These are phyloP conservation scores for Pterocarpus santalinus DNA, from an alignment of 306 rosid genomes.

Conservation along the genomic window DNA sequence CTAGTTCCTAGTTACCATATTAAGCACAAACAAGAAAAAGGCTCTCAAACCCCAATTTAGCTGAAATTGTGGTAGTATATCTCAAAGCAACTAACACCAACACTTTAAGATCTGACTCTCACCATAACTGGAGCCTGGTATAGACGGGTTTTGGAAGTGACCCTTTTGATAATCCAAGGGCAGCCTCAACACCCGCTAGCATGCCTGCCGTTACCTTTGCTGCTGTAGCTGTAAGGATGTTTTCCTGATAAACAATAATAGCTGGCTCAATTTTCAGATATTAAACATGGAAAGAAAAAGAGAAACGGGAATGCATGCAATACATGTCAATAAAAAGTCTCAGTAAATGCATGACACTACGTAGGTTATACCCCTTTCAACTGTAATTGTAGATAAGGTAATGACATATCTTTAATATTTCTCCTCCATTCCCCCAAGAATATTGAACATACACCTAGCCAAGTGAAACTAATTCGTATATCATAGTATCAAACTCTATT, in stretches of 20 bases:
- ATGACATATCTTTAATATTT: conserved; percentile 8
- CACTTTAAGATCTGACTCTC: conserved; percentile 37
- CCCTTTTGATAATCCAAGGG: conserved; percentile 78
- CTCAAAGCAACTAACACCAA: conserved; percentile 32
- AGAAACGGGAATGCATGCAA: conserved; percentile 11
- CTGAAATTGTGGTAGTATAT: conserved; percentile 24
- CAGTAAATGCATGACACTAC: neutral
- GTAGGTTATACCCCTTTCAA: conserved; percentile 28
- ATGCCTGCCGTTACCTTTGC: conserved; percentile 72
- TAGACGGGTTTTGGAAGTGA: conserved; percentile 75
- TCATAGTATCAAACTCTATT: neutral
- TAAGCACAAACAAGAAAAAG: conserved; percentile 24
- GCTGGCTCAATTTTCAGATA: conserved; percentile 28
- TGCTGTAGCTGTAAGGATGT: conserved; percentile 78
- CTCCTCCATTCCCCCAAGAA: neutral
- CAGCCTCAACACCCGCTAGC: conserved; percentile 88
- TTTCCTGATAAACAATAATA: conserved; percentile 66
- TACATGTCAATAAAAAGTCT: conserved; percentile 16
- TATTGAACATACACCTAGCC: conserved; percentile 7
- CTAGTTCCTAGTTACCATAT: neutral
- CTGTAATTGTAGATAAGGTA: neutral
- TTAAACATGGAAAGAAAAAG: neutral
- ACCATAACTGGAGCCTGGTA: conserved; percentile 87
- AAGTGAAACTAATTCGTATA: conserved; percentile 4
- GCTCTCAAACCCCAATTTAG: conserved; percentile 23